These are phyloP conservation scores for Gamsiella multidivaricata DNA, from an alignment of 192 early-diverging fungal genomes.

Conservation along the genomic window DNA sequence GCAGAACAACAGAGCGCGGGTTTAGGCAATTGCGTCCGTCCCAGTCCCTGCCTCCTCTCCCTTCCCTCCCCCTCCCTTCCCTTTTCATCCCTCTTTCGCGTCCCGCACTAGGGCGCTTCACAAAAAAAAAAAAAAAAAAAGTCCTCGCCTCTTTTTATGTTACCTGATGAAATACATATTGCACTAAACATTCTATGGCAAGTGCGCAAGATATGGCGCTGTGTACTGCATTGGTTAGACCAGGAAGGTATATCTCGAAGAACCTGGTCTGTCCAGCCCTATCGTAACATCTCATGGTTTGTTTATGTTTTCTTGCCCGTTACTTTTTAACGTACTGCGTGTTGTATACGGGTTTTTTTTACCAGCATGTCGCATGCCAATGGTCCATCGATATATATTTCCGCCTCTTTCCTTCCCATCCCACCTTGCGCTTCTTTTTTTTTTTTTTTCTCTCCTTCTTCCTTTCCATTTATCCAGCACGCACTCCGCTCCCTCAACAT, in stretches of 20 bases:
- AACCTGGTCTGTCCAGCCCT: neutral
- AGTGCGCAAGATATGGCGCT: neutral
- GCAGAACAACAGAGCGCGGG: no score
- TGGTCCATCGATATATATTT: conserved; percentile 4
- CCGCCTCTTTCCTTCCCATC: neutral
- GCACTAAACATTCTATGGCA: no score
- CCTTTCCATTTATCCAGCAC: neutral
- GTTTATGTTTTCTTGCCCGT: neutral
- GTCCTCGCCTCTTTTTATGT: neutral
- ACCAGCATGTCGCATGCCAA: neutral
- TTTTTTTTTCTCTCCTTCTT: conserved; percentile 1
- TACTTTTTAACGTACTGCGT: no score
- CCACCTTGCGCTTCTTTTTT: neutral
- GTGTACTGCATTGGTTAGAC: neutral
- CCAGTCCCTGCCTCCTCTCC: neutral
- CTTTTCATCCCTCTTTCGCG: neutral
- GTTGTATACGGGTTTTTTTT: neutral
- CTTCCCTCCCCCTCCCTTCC: neutral
- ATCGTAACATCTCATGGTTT: neutral
- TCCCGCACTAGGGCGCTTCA: neutral
- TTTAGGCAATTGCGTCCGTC: no score
- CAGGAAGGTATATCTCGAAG: no score
- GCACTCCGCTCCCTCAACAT: no score
- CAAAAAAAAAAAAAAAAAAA: neutral
- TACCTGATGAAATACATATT: no score